phyloP scores from a whole-genome alignment of 2,329 filamentous ascomycete genomes.

The Metarhizium brunneum region DNA sequence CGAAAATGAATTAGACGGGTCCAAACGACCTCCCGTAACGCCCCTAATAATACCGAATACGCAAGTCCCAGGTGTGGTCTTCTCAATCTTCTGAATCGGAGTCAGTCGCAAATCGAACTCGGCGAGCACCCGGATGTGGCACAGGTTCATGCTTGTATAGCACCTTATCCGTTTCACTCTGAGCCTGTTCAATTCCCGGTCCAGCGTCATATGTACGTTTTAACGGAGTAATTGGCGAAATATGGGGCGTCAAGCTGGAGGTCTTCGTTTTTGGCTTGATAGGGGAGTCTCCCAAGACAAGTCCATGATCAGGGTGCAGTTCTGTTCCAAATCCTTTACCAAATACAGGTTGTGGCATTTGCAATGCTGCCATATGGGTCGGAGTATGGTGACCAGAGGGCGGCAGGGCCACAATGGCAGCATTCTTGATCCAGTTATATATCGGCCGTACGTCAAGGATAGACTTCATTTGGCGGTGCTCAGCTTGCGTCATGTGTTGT shows the following conservation, averaged over 20 bases:
- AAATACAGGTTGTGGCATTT: constrained; percentile 39
- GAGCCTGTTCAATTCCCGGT: constrained; percentile 5
- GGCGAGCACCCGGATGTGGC: constrained; percentile 19
- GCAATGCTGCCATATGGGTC: constrained; percentile 39
- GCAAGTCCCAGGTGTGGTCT: background rate
- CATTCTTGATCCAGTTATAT: constrained; percentile 50
- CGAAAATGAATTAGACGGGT: too few species aligned
- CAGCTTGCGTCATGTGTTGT: constrained; percentile 62
- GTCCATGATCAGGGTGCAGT: constrained; percentile 36
- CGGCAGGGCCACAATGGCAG: constrained; percentile 30
- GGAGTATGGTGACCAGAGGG: constrained; percentile 21
- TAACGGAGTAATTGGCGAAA: constrained; percentile 7
- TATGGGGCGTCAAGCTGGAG: background rate
- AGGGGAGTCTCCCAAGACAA: constrained; percentile 22
- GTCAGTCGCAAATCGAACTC: constrained; percentile 20
- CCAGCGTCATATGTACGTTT: constrained; percentile 16
- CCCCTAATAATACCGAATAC: too few species aligned
- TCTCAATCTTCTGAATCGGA: constrained; percentile 9
- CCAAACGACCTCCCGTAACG: too few species aligned
- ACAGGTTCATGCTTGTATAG: constrained; percentile 7
- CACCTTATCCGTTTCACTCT: background rate
- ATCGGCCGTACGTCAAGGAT: constrained; percentile 50
- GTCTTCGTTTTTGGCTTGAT: background rate
- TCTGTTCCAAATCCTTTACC: constrained; percentile 35
- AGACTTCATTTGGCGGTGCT: constrained; percentile 45